Conservation (phyloP, 129 eudicot genomes). For the Daucus carota region DH1_v3.0 NC_030386.2:24011501-24012000, state of each 20-base stretch:
- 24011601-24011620: conserved; percentile 49
- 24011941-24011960: neutral
- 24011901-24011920: neutral
- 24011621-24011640: conserved; percentile 58
- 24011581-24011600: conserved; percentile 50
- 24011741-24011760: neutral
- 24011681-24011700: neutral
- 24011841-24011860: neutral
- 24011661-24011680: neutral
- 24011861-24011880: neutral
- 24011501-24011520: conserved; percentile 72
- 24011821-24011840: neutral
- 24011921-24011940: neutral
- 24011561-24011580: conserved; percentile 56
- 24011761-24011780: neutral
- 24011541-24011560: conserved; percentile 76
- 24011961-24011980: neutral
- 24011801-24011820: neutral
- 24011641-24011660: conserved; percentile 73
- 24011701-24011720: neutral
- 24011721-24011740: neutral
- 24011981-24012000: neutral
- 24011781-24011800: neutral
- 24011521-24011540: conserved; percentile 81
- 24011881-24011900: too few species aligned